Conservation (phyloP, 371 early-diverging fungal genomes). For the Mucor lusitanicus region DNA sequence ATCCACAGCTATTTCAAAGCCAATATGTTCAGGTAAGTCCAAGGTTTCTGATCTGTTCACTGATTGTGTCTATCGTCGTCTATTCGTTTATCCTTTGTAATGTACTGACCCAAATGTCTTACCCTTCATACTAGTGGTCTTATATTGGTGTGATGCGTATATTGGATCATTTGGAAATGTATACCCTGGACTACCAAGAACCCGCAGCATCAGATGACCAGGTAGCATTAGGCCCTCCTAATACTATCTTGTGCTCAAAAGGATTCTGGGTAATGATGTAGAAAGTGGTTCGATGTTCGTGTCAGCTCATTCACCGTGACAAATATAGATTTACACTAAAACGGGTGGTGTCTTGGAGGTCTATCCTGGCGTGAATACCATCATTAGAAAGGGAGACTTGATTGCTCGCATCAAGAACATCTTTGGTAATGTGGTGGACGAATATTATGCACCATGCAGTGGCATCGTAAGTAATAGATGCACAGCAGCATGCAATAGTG, state of each 20-base stretch:
- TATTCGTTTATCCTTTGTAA: neutral
- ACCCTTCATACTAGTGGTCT: slow-evolving; percentile 38
- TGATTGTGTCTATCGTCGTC: neutral
- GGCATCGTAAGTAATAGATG: slow-evolving; percentile 76
- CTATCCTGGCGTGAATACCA: slow-evolving; percentile 84
- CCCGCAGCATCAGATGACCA: slow-evolving; percentile 1
- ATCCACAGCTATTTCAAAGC: slow-evolving; percentile 76
- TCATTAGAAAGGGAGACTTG: slow-evolving; percentile 82
- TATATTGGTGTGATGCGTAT: slow-evolving; percentile 40
- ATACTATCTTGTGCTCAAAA: slow-evolving; percentile 31
- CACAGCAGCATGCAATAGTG: neutral
- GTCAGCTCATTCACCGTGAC: neutral
- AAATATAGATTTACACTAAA: slow-evolving; percentile 49
- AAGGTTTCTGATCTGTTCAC: slow-evolving; percentile 9
- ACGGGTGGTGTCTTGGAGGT: slow-evolving; percentile 83
- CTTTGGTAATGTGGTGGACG: slow-evolving; percentile 90
- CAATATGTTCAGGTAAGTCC: slow-evolving; percentile 67
- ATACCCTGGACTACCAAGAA: slow-evolving; percentile 11
- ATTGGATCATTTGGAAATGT: slow-evolving; percentile 37
- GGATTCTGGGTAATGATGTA: slow-evolving; percentile 33
- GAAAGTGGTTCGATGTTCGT: neutral
- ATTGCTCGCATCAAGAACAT: slow-evolving; percentile 92
- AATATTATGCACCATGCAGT: slow-evolving; percentile 85
- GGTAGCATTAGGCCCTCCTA: slow-evolving; percentile 12
- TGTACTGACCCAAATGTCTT: neutral